phyloP scores from a whole-genome alignment of 1,284 basidiomycete genomes.

The Leccinum subrobustum region DNA sequence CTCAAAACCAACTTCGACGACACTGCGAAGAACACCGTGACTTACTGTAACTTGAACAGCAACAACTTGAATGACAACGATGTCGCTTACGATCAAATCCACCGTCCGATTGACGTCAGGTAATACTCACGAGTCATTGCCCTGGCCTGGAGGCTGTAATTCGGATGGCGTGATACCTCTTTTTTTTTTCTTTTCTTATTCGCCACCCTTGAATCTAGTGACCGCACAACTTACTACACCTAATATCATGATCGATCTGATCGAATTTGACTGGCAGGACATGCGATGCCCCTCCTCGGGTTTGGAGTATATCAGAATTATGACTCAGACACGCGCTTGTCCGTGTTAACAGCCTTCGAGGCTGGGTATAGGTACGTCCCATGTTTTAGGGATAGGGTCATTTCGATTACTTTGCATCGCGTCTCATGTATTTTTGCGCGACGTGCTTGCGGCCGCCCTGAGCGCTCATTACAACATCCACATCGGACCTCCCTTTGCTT shows the following conservation, averaged over 20 bases:
- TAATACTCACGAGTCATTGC: slow-evolving; percentile 8
- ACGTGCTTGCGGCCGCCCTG: not conserved
- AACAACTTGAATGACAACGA: not conserved
- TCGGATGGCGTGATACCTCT: not conserved
- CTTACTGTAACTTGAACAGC: not conserved
- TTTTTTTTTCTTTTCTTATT: not conserved
- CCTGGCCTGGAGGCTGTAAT: not conserved
- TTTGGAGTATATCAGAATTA: slow-evolving; percentile 81
- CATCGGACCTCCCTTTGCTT: not conserved
- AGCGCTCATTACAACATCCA: not conserved
- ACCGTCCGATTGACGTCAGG: slow-evolving; percentile 40
- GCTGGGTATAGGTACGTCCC: slow-evolving; percentile 65
- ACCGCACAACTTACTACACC: not conserved
- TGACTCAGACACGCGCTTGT: slow-evolving; percentile 44
- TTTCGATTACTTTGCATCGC: not conserved
- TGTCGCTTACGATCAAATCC: slow-evolving; percentile 34
- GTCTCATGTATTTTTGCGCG: not conserved
- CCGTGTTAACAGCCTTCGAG: slow-evolving; percentile 67
- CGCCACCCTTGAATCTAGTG: not conserved
- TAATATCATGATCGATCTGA: not conserved
- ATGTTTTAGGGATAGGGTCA: not conserved
- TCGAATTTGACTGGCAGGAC: slow-evolving; percentile 36
- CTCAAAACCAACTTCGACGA: slow-evolving; percentile 3
- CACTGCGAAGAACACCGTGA: slow-evolving; percentile 3
- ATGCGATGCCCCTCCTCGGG: slow-evolving; percentile 72